Conservation (phyloP, 2,329 filamentous ascomycete species). For the Fusarium sulawesiense region DNA sequence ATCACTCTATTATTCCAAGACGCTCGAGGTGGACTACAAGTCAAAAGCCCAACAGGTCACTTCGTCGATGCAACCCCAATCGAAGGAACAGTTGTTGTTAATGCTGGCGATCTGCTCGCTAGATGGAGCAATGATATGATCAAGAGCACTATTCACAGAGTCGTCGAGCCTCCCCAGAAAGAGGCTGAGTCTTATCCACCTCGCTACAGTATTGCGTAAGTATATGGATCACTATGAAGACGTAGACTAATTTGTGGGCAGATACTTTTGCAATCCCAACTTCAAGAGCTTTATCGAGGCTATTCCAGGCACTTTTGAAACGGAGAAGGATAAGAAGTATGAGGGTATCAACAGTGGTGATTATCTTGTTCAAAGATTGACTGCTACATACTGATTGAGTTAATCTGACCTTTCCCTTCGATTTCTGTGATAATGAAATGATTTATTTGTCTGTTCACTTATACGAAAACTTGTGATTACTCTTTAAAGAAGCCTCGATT, state of each 20-base stretch:
- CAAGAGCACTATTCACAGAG: constrained; percentile 88
- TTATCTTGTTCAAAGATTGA: constrained; percentile 81
- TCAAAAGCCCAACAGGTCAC: constrained; percentile 75
- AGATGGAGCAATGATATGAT: constrained; percentile 93
- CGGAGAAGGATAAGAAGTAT: constrained; percentile 80
- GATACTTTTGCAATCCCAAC: constrained; percentile 91
- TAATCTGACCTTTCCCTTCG: no score
- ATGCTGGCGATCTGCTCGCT: constrained; percentile 87
- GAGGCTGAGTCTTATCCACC: constrained; percentile 73
- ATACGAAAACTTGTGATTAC: neutral
- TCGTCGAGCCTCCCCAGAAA: constrained; percentile 82
- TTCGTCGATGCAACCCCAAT: constrained; percentile 90
- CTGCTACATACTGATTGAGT: constrained; percentile 73
- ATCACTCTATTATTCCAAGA: constrained; percentile 74
- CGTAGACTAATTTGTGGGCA: constrained; percentile 42
- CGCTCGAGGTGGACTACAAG: constrained; percentile 65
- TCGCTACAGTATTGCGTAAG: constrained; percentile 85
- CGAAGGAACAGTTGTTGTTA: constrained; percentile 83
- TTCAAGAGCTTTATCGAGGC: constrained; percentile 80
- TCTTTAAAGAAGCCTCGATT: neutral
- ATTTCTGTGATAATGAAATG: neutral
- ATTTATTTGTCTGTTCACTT: neutral
- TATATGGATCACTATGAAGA: constrained; percentile 18
- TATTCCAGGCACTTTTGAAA: constrained; percentile 78
- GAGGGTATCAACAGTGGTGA: constrained; percentile 80